Evolutionary conservation across 257 asterid genomes (phyloP).

Genomic region (Solanum virginianum): DNA sequence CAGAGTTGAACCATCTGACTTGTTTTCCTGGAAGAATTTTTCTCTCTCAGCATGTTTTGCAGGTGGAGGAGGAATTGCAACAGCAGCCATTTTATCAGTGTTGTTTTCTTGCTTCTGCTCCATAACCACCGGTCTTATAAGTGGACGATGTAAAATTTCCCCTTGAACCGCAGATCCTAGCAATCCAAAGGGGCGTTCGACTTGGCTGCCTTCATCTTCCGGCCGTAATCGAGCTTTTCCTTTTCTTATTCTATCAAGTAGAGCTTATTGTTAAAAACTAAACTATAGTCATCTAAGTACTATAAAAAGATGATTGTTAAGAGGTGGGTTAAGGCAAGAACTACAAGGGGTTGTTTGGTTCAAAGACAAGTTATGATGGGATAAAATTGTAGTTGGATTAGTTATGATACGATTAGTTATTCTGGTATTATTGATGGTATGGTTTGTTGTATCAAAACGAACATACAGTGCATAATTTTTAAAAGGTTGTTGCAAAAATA

Average conservation of each 20-base stretch:
- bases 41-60: slow-evolving; percentile 87
- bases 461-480: too few relatives aligned
- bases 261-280: neutral
- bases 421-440: neutral
- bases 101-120: slow-evolving; percentile 37
- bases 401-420: too few relatives aligned
- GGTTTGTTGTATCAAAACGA: neutral
- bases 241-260: slow-evolving; percentile 56
- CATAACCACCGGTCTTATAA: slow-evolving; percentile 48
- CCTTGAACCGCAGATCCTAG: slow-evolving; percentile 48
- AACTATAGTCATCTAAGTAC: neutral
- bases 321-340: neutral
- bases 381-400: neutral
- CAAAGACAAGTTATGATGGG: neutral
- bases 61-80: slow-evolving; percentile 84
- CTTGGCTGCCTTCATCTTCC: slow-evolving; percentile 40
- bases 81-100: slow-evolving; percentile 29
- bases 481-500: too few relatives aligned
- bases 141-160: slow-evolving; percentile 60
- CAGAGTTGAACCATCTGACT: slow-evolving; percentile 38
- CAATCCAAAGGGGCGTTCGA: slow-evolving; percentile 36
- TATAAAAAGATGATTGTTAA: neutral
- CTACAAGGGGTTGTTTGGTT: neutral
- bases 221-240: slow-evolving; percentile 83
- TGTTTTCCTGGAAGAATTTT: slow-evolving; percentile 69